These are phyloP conservation scores for Boletus sensibilis DNA, from an alignment of 768 basidiomycete genomes.

Conservation along the genomic window DNA sequence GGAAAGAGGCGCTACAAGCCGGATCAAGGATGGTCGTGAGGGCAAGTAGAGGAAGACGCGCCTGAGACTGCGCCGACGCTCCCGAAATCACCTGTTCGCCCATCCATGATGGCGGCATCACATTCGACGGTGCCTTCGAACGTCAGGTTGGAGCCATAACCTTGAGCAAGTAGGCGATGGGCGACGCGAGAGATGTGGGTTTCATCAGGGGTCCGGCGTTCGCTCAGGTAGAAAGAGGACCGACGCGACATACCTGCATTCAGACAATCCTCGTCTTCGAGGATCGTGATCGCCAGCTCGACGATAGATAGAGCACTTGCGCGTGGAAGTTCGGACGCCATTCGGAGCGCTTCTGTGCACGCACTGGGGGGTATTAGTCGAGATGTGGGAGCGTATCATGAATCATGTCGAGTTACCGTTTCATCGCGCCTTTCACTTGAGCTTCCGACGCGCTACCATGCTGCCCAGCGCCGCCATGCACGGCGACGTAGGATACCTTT, in stretches of 20 bases:
- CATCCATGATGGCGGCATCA: slow-evolving; percentile 73
- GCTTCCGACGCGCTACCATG: slow-evolving; percentile 50
- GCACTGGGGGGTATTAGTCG: slow-evolving; percentile 40
- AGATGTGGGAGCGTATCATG: background rate
- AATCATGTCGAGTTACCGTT: slow-evolving; percentile 42
- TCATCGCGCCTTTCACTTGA: slow-evolving; percentile 53
- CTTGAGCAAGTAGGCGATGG: slow-evolving; percentile 30
- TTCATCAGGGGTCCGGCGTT: background rate
- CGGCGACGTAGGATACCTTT: slow-evolving; percentile 48
- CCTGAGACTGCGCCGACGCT: slow-evolving; percentile 74
- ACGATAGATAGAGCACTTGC: slow-evolving; percentile 45
- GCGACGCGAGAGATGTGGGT: background rate
- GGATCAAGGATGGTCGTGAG: background rate
- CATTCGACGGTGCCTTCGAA: slow-evolving; percentile 76
- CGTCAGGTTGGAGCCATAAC: slow-evolving; percentile 78
- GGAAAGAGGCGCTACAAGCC: background rate
- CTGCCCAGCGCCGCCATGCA: slow-evolving; percentile 79
- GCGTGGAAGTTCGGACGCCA: slow-evolving; percentile 8
- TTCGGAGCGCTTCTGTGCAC: slow-evolving; percentile 44
- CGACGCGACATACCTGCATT: slow-evolving; percentile 58
- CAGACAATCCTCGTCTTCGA: slow-evolving; percentile 66
- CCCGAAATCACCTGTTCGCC: slow-evolving; percentile 53
- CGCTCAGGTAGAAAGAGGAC: background rate
- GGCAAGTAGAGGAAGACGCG: slow-evolving; percentile 22
- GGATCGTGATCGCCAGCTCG: slow-evolving; percentile 49